Conservation (phyloP, 2,329 filamentous ascomycete genomes). For the Cladorrhinum sp. region DNA sequence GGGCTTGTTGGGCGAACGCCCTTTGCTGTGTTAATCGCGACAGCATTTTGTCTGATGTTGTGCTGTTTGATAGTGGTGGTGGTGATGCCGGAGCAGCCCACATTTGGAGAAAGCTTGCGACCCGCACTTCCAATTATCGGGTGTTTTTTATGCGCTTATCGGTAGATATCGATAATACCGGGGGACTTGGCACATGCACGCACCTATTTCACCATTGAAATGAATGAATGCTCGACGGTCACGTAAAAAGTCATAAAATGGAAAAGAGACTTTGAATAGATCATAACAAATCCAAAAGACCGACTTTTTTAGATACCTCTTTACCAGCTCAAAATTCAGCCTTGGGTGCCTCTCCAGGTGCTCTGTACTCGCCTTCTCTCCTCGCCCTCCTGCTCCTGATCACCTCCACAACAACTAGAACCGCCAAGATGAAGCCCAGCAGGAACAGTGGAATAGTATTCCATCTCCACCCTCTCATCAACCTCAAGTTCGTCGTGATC, state of each 20-base stretch:
- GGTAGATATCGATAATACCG: not conserved
- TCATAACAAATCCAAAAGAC: too few species aligned
- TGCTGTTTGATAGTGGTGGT: slow-evolving; percentile 1
- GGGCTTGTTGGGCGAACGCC: slow-evolving; percentile 24
- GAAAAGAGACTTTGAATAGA: too few species aligned
- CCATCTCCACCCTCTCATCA: slow-evolving; percentile 38
- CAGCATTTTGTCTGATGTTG: slow-evolving; percentile 29
- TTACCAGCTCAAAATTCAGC: too few species aligned
- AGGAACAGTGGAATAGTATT: slow-evolving; percentile 35
- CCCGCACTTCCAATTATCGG: not conserved
- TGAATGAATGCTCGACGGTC: too few species aligned
- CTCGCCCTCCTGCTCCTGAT: slow-evolving; percentile 10
- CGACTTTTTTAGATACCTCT: too few species aligned
- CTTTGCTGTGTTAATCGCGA: slow-evolving; percentile 35
- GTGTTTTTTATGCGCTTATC: not conserved
- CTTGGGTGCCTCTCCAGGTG: not conserved
- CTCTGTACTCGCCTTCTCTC: not conserved
- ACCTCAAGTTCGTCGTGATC: slow-evolving; percentile 28
- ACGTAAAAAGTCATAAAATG: too few species aligned
- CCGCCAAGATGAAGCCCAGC: slow-evolving; percentile 15
- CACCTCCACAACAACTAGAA: slow-evolving; percentile 17
- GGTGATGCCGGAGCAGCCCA: not conserved
- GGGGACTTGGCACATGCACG: not conserved
- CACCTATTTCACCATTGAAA: not conserved
- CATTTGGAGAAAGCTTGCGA: not conserved